A percentile compares a stretch with the other conserved stretches of the same genome.
Evolutionary conservation across 2,329 filamentous ascomycete species (phyloP).

Genomic region (Mariannaea sp.): DNA sequence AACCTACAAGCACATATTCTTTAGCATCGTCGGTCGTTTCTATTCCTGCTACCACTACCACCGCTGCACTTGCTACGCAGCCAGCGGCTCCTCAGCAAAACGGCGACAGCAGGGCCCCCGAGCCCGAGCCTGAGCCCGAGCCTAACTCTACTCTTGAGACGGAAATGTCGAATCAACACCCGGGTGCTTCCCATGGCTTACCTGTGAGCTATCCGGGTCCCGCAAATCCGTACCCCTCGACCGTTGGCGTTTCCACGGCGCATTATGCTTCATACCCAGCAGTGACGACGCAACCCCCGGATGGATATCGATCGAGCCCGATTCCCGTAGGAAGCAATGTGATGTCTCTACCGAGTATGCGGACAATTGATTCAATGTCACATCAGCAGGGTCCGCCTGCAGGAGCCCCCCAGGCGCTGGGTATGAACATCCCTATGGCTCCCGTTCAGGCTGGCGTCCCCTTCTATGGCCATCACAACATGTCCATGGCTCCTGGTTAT

Average conservation of each 20-base stretch:
- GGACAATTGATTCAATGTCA: conserved; percentile 45
- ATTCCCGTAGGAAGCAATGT: conserved; percentile 37
- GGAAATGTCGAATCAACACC: conserved; percentile 44
- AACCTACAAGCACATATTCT: no score
- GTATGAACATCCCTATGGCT: conserved; percentile 41
- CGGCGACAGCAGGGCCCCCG: conserved; percentile 40
- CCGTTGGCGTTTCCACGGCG: conserved; percentile 30
- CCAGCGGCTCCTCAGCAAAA: conserved; percentile 37
- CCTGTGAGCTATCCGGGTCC: conserved; percentile 38
- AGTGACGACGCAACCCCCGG: conserved; percentile 35
- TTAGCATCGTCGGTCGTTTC: conserved; percentile 18
- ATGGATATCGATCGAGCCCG: conserved; percentile 39
- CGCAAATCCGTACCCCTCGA: conserved; percentile 32
- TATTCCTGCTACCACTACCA: conserved; percentile 14
- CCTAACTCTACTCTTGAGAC: conserved; percentile 28
- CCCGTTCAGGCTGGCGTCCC: conserved; percentile 42
- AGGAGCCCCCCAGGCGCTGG: conserved; percentile 46
- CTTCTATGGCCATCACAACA: conserved; percentile 50
- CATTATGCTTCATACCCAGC: conserved; percentile 42
- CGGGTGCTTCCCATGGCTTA: conserved; percentile 39
- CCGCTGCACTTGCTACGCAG: conserved; percentile 21
- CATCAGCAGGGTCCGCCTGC: conserved; percentile 37
- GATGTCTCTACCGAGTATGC: conserved; percentile 49
- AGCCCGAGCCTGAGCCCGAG: conserved; percentile 36
- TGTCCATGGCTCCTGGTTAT: conserved; percentile 44